Percentiles rank a stretch among this genome's conserved stretches.
Conservation (phyloP, 2,329 filamentous ascomycete genomes). For the Sodiomyces alkalinus region DNA sequence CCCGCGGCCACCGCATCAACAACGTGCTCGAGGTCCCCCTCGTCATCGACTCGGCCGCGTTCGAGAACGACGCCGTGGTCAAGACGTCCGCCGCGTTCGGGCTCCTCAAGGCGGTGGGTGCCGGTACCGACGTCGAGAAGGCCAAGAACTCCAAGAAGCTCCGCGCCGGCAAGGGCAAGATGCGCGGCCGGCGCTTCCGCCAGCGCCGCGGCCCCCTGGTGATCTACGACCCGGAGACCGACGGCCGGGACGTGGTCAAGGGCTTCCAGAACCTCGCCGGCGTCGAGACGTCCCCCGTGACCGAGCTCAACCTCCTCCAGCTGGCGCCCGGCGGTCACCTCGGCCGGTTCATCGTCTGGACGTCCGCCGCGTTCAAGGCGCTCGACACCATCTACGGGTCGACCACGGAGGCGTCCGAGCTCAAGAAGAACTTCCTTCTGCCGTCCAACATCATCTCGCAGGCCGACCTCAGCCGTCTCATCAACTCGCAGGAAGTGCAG, state of each 20-base stretch:
- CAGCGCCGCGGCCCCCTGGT: conserved; percentile 96
- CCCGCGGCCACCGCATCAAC: conserved; percentile 91
- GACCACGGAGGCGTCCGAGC: conserved; percentile 72
- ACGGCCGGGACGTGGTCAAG: conserved; percentile 84
- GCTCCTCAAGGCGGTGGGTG: conserved; percentile 84
- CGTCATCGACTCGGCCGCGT: conserved; percentile 81
- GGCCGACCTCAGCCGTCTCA: conserved; percentile 90
- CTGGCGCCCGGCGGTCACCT: conserved; percentile 97
- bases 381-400: conserved; percentile 95
- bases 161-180: conserved; percentile 97
- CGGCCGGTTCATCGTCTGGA: conserved; percentile 98
- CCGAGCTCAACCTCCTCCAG: conserved; percentile 94
- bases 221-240: conserved; percentile 90
- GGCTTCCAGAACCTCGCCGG: conserved; percentile 99
- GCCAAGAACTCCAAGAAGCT: conserved; percentile 94
- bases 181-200: conserved; percentile 88
- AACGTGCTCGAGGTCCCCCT: conserved; percentile 92
- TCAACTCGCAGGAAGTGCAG: conserved; percentile 99
- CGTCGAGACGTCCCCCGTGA: conserved; percentile 92
- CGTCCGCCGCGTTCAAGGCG: conserved; percentile 88
- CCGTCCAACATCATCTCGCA: conserved; percentile 86
- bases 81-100: conserved; percentile 80
- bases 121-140: conserved; percentile 83
- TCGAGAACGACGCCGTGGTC: conserved; percentile 62
- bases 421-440: conserved; percentile 99